Evolutionary conservation across 805 yeast species (phyloP).

Genomic region (Monosporozyma yasuniensis): DNA sequence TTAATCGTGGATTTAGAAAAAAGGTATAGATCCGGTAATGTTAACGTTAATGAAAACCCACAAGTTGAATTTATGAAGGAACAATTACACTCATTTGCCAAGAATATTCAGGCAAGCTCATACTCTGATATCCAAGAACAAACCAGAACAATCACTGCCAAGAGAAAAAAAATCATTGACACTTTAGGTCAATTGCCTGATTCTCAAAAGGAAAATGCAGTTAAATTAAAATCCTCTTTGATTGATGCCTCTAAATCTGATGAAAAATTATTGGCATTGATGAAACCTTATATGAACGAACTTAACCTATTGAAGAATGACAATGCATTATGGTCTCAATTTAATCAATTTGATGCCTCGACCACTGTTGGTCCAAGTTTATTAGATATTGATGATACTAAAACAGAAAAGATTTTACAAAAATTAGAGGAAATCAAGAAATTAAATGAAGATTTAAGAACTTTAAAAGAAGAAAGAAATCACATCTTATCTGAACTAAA

Average conservation of each 20-base stretch:
- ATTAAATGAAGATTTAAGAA: slow-evolving; percentile 50
- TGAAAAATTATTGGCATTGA: slow-evolving; percentile 40
- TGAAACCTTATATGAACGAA: slow-evolving; percentile 36
- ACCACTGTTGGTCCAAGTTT: slow-evolving; percentile 33
- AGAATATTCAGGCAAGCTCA: slow-evolving; percentile 18
- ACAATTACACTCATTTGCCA: slow-evolving; percentile 25
- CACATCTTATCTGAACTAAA: slow-evolving; percentile 58
- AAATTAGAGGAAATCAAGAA: slow-evolving; percentile 46
- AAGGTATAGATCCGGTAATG: slow-evolving; percentile 26
- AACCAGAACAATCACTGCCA: slow-evolving; percentile 32
- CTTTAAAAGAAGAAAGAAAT: slow-evolving; percentile 54
- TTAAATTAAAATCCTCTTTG: slow-evolving; percentile 49
- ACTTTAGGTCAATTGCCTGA: slow-evolving; percentile 29
- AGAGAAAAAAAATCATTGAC: slow-evolving; percentile 31
- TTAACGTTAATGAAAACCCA: slow-evolving; percentile 12
- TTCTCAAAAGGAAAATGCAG: slow-evolving; percentile 45
- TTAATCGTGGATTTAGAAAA: slow-evolving; percentile 47
- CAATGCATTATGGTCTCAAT: slow-evolving; percentile 36
- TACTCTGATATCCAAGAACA: slow-evolving; percentile 21
- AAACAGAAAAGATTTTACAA: slow-evolving; percentile 25
- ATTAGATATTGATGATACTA: slow-evolving; percentile 58
- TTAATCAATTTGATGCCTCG: slow-evolving; percentile 17
- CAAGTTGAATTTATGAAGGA: slow-evolving; percentile 25
- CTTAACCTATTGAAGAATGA: slow-evolving; percentile 37
- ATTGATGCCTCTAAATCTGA: slow-evolving; percentile 57